Evolutionary conservation across 83 land plant species (phyloP), one percentile per base, ranked within the genome.

Genomic region (Diphasiastrum complanatum): DNA sequence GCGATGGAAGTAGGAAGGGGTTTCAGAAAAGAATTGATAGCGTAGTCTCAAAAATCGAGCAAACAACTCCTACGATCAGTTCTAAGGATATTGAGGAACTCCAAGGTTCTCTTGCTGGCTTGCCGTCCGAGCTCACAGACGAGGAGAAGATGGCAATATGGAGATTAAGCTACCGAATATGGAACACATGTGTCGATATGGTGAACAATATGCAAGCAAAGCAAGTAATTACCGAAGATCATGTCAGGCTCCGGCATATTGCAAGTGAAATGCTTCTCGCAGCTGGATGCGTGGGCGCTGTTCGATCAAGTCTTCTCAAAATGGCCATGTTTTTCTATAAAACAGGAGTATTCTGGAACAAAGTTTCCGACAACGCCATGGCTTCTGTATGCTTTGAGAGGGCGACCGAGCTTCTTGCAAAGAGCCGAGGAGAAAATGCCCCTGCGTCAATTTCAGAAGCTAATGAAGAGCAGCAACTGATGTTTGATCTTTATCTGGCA

Each of bases 141-240:
- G 60, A 83, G 1, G 37, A 63, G 75, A 75, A 81, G 50, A 68
- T 89, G 47, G 78, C 61, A 27, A 25, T 83, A 22, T 92, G 98
- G 98, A 83, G 80, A 53, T 72, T 85, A 74, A 74, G 83, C 68
- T 89, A 70, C 78, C 84, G 88, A 33, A 84, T 92, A 72, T 92
- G 98, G 98, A 92, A 92, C 78, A 66, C 88, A 48, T 81, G 88
- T 64, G 96, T 92, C 59, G 96, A 85, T 49, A 73, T 85, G 70
- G 81, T 74, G 61, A 89, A 92, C 37, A 60, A 74, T 47, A 34
- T 64, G 33, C 67, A 60, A 48, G 45, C 43, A 22, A 62, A 37
- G 19, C 63, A 64, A 28, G 63, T 65, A n/a, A 20, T 60, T 46
- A 41, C 32, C 50, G 80, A 75, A 26, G 78, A 68, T 5, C 76